These are phyloP conservation scores for Jasminum sambac DNA, from an alignment of 257 asterid species.

Conservation along the genomic window DNA sequence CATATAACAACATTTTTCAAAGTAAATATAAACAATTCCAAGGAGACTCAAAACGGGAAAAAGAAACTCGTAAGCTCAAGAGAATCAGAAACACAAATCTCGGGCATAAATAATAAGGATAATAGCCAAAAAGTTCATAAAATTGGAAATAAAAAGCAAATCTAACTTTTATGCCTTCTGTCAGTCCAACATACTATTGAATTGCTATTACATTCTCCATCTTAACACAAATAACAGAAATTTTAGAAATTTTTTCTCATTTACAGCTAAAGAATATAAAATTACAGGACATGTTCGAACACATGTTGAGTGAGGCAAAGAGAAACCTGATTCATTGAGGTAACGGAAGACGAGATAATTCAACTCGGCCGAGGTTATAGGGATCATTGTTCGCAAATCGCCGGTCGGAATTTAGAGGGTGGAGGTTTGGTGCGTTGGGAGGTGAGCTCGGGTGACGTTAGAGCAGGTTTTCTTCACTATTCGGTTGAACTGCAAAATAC, in stretches of 20 bases:
- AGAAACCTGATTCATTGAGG: constrained; percentile 83
- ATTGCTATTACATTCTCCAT: not conserved
- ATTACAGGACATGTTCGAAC: not conserved
- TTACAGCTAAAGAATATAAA: not conserved
- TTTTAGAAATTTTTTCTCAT: not conserved
- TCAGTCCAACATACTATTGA: not conserved
- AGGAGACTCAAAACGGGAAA: not conserved
- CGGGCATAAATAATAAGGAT: not conserved
- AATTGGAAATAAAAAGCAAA: not conserved
- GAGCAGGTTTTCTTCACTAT: too few relatives aligned
- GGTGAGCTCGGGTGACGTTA: too few relatives aligned
- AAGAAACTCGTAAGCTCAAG: not conserved
- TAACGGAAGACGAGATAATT: constrained; percentile 89
- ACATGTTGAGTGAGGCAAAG: not conserved
- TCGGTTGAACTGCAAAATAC: too few relatives aligned
- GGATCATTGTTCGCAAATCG: constrained; percentile 42
- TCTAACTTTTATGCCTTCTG: not conserved
- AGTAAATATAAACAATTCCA: not conserved
- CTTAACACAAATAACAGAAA: not conserved
- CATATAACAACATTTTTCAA: not conserved
- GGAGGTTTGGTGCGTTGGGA: too few relatives aligned
- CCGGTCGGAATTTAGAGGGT: constrained; percentile 1
- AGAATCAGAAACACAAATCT: not conserved
- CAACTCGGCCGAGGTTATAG: constrained; percentile 75
- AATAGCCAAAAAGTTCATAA: not conserved